A percentile compares a stretch with the other conserved stretches of the same genome.
Conservation (phyloP, 192 early-diverging fungal genomes). For the Podila verticillata region DNA sequence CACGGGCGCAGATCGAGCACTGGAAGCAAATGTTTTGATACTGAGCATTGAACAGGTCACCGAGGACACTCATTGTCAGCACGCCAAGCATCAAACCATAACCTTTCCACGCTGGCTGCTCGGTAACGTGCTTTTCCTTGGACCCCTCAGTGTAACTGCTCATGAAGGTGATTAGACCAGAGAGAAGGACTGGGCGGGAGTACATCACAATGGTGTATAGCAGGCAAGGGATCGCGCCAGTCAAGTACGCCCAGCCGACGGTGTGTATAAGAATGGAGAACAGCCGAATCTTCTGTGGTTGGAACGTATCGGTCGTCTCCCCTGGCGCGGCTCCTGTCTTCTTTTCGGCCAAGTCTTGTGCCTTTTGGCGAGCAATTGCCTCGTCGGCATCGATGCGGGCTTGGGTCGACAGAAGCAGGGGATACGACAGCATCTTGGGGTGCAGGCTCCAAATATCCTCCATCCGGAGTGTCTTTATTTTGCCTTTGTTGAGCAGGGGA, state of each 20-base stretch:
- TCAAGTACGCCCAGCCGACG: constrained; percentile 28
- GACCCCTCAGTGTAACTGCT: constrained; percentile 10
- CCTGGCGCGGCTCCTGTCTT: constrained; percentile 3
- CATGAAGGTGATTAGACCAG: constrained; percentile 22
- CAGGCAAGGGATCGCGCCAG: constrained; percentile 16
- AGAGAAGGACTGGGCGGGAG: constrained; percentile 29
- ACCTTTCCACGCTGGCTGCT: constrained; percentile 16
- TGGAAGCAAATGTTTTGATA: constrained; percentile 29
- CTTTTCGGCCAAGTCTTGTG: constrained; percentile 9
- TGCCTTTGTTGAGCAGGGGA: constrained; percentile 43
- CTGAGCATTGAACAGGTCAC: constrained; percentile 31
- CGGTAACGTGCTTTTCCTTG: background rate
- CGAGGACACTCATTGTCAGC: constrained; percentile 7
- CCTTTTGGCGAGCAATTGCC: constrained; percentile 21
- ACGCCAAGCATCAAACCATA: constrained; percentile 34
- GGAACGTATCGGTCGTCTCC: too few species aligned
- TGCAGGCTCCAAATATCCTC: constrained; percentile 43
- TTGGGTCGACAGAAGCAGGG: constrained; percentile 33
- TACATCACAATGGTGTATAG: constrained; percentile 15
- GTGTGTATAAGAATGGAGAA: constrained; percentile 5
- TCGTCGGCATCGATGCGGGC: constrained; percentile 41
- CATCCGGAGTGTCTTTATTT: constrained; percentile 32
- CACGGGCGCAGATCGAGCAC: constrained; percentile 58
- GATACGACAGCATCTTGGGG: constrained; percentile 41
- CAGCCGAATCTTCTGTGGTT: too few species aligned